Evolutionary conservation across 768 basidiomycete genomes (phyloP).

Genomic region (Cubamyces sp.): DNA sequence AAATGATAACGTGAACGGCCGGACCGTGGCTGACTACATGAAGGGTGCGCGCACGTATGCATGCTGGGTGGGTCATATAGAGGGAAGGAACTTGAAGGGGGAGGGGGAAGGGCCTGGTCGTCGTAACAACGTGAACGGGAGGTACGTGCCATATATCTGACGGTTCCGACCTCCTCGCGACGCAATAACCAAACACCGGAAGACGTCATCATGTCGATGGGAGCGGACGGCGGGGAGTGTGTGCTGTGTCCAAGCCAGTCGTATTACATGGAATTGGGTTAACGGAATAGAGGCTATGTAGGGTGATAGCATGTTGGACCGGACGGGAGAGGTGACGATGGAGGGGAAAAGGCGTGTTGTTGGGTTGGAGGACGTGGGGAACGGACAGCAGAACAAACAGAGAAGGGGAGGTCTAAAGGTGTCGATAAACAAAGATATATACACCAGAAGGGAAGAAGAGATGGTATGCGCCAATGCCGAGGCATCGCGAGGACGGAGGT

Average conservation of each 20-base stretch:
- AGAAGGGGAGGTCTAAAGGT: conserved; percentile 1
- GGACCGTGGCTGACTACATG: neutral
- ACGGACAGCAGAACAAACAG: conserved; percentile 6
- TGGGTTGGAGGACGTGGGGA: too few relatives aligned
- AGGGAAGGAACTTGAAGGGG: too few relatives aligned
- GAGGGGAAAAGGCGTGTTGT: neutral
- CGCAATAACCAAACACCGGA: neutral
- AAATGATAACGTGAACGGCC: too few relatives aligned
- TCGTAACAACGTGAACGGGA: too few relatives aligned
- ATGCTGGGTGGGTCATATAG: neutral
- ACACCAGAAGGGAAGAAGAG: conserved; percentile 13
- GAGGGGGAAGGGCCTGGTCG: neutral
- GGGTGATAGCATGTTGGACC: conserved; percentile 18
- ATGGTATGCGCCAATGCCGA: conserved; percentile 7
- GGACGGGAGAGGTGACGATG: neutral
- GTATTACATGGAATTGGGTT: conserved; percentile 22
- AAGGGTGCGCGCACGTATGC: neutral
- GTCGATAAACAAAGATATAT: conserved; percentile 19
- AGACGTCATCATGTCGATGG: neutral
- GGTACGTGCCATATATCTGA: neutral
- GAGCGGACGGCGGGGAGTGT: neutral
- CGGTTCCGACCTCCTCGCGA: conserved; percentile 1
- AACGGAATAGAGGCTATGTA: conserved; percentile 7
- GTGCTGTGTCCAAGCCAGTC: neutral
- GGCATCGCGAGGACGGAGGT: neutral